A percentile compares a stretch with the other conserved stretches of the same genome.
phyloP scores from a whole-genome alignment of 1,284 basidiomycete species.

The Hemileia vastatrix region DNA sequence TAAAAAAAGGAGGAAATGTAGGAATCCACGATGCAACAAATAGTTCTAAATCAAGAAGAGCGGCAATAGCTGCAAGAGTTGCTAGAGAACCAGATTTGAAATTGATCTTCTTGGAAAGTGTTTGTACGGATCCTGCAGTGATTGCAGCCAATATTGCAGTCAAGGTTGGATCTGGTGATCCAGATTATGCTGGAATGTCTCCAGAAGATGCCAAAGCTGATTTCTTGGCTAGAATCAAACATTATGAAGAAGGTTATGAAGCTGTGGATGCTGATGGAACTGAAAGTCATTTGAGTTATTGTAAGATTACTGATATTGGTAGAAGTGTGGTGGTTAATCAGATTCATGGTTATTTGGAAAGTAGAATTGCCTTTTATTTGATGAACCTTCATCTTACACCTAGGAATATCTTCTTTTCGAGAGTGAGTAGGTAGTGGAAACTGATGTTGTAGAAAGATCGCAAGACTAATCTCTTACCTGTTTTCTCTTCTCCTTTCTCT shows the following conservation, averaged over 20 bases:
- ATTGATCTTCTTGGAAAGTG: slow-evolving; percentile 84
- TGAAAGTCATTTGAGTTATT: slow-evolving; percentile 63
- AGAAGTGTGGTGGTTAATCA: slow-evolving; percentile 35
- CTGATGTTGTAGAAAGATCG: neutral
- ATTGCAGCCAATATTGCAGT: slow-evolving; percentile 90
- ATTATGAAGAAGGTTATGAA: slow-evolving; percentile 93
- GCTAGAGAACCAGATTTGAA: slow-evolving; percentile 74
- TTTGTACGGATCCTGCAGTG: slow-evolving; percentile 84
- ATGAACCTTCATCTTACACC: slow-evolving; percentile 98
- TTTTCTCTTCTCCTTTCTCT: slow-evolving; percentile 12
- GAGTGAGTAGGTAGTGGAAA: slow-evolving; percentile 51
- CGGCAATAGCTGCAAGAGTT: slow-evolving; percentile 66
- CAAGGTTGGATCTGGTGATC: slow-evolving; percentile 90
- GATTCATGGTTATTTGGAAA: slow-evolving; percentile 71
- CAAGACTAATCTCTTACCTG: neutral
- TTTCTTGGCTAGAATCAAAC: slow-evolving; percentile 77
- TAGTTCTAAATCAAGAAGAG: slow-evolving; percentile 67
- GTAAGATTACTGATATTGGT: slow-evolving; percentile 43
- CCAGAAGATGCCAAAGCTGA: slow-evolving; percentile 75
- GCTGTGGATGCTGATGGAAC: slow-evolving; percentile 71
- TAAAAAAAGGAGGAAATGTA: slow-evolving; percentile 83
- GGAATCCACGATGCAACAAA: slow-evolving; percentile 98
- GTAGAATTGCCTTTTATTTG: slow-evolving; percentile 92
- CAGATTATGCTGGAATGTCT: slow-evolving; percentile 84
- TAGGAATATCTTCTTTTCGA: slow-evolving; percentile 86